phyloP scores from a whole-genome alignment of 2,329 filamentous ascomycete species.

The Leptographium wingfieldii region DNA sequence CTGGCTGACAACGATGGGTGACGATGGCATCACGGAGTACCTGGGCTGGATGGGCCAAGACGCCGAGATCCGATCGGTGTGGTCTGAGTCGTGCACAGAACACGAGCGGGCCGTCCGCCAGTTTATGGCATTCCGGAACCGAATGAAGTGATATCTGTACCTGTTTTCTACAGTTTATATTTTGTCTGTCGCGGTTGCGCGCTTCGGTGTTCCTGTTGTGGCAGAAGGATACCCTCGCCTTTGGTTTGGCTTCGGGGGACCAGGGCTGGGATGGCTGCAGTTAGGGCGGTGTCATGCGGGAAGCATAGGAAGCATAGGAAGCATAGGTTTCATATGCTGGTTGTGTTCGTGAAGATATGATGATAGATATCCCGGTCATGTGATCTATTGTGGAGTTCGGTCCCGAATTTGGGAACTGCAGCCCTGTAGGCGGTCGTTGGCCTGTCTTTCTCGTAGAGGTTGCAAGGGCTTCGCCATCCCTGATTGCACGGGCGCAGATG shows the following conservation, averaged over 20 bases:
- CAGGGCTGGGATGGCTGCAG: background rate
- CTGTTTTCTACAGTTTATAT: background rate
- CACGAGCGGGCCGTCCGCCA: constrained; percentile 48
- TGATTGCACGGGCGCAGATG: too few relatives aligned
- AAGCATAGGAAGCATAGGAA: too few relatives aligned
- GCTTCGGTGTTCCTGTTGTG: background rate
- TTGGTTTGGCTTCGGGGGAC: background rate
- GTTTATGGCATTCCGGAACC: constrained; percentile 37
- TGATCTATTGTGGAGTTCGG: too few relatives aligned
- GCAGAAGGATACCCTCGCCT: background rate
- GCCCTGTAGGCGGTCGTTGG: too few relatives aligned
- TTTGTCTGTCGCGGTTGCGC: too few relatives aligned
- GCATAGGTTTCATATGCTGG: background rate
- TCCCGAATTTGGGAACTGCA: too few relatives aligned
- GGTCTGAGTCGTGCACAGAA: constrained; percentile 44
- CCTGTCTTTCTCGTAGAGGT: too few relatives aligned
- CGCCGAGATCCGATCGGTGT: constrained; percentile 46
- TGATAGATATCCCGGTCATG: too few relatives aligned
- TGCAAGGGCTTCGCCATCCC: too few relatives aligned
- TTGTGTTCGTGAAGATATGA: background rate
- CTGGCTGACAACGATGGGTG: constrained; percentile 30
- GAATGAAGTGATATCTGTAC: constrained; percentile 20
- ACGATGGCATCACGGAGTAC: constrained; percentile 43
- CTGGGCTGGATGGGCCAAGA: constrained; percentile 50
- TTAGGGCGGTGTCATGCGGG: background rate